Evolutionary conservation across 768 basidiomycete genomes (phyloP).

Genomic region (Pleurotus djamor): DNA sequence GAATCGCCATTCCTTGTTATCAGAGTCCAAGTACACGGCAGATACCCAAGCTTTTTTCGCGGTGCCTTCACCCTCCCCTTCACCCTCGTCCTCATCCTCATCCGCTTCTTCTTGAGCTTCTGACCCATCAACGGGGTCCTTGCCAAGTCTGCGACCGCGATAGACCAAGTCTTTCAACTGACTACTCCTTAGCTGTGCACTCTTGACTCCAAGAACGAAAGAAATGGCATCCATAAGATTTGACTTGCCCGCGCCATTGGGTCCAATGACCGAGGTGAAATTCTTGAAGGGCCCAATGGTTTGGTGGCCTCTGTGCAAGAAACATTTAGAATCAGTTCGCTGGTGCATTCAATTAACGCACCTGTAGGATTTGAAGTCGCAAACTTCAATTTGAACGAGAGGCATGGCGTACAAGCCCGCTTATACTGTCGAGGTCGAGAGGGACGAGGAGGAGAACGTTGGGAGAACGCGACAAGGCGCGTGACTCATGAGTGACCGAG

Average conservation of each 20-base stretch:
- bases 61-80: slow-evolving; percentile 69
- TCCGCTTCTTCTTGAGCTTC: slow-evolving; percentile 27
- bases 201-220: slow-evolving; percentile 96
- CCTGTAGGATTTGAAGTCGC: slow-evolving; percentile 97
- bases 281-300: slow-evolving; percentile 88
- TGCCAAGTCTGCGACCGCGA: slow-evolving; percentile 74
- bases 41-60: slow-evolving; percentile 96
- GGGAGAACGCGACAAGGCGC: neutral
- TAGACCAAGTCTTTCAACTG: slow-evolving; percentile 96
- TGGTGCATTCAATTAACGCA: slow-evolving; percentile 19
- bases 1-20: slow-evolving; percentile 85
- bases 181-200: slow-evolving; percentile 87
- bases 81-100: slow-evolving; percentile 47
- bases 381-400: slow-evolving; percentile 82
- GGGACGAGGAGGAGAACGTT: too few species aligned
- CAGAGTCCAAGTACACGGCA: slow-evolving; percentile 80
- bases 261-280: slow-evolving; percentile 96
- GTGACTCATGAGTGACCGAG: neutral
- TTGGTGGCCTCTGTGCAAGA: slow-evolving; percentile 61
- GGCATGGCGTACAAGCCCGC: slow-evolving; percentile 50
- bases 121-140: slow-evolving; percentile 13
- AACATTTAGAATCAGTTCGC: neutral
- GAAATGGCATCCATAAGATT: slow-evolving; percentile 99
- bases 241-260: slow-evolving; percentile 98
- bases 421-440: neutral